Conservation (phyloP, 2,329 filamentous ascomycete genomes). For the Corynespora cassiicola region DNA sequence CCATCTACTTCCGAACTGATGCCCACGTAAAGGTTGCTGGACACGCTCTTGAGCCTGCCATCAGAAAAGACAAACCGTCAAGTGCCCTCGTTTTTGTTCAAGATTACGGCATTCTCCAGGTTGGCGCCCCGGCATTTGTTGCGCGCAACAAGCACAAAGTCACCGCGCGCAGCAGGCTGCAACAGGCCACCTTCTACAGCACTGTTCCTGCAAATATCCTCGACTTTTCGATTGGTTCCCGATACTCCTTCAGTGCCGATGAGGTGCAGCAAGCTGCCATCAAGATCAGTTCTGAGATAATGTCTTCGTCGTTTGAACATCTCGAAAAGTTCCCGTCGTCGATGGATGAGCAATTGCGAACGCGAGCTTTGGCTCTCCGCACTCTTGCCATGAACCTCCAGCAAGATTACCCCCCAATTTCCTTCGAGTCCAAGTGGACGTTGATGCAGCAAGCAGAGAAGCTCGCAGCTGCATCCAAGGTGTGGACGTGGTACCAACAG, state of each 20-base stretch:
- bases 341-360: slow-evolving; percentile 79
- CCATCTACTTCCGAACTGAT: slow-evolving; percentile 74
- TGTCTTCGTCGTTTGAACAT: slow-evolving; percentile 77
- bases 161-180: slow-evolving; percentile 85
- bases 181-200: slow-evolving; percentile 94
- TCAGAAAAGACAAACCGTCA: slow-evolving; percentile 44
- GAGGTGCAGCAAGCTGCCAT: slow-evolving; percentile 81
- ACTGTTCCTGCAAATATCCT: slow-evolving; percentile 83
- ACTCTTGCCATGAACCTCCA: slow-evolving; percentile 76
- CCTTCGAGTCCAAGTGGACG: slow-evolving; percentile 75
- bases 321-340: slow-evolving; percentile 76
- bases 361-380: slow-evolving; percentile 74
- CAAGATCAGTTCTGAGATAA: slow-evolving; percentile 79
- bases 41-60: slow-evolving; percentile 53
- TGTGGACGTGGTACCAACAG: slow-evolving; percentile 83
- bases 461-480: slow-evolving; percentile 75
- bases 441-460: slow-evolving; percentile 92
- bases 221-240: slow-evolving; percentile 75
- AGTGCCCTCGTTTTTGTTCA: slow-evolving; percentile 62
- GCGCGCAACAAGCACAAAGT: slow-evolving; percentile 61
- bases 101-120: slow-evolving; percentile 63
- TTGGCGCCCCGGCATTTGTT: slow-evolving; percentile 62
- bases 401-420: slow-evolving; percentile 68
- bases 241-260: slow-evolving; percentile 69
- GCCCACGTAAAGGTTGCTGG: slow-evolving; percentile 58